These are phyloP conservation scores for Pyrenophora graminea DNA, from an alignment of 2,329 filamentous ascomycete species.

Conservation along the genomic window DNA sequence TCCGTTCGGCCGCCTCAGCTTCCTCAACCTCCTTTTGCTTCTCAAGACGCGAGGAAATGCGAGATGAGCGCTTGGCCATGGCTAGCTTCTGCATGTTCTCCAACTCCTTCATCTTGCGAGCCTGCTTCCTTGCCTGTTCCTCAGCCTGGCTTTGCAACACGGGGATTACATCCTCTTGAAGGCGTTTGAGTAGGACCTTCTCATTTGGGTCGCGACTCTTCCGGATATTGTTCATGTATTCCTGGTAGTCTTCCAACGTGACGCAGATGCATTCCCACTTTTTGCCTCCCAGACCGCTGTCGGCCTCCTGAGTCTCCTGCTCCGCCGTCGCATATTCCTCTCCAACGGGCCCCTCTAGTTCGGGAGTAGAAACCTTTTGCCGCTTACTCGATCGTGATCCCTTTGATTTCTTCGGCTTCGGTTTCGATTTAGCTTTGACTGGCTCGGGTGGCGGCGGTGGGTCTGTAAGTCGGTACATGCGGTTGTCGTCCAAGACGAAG, in stretches of 20 bases:
- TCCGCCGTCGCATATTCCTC: slow-evolving; percentile 32
- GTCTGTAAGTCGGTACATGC: slow-evolving; percentile 87
- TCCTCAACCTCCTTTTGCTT: slow-evolving; percentile 75
- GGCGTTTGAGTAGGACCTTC: slow-evolving; percentile 71
- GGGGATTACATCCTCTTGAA: slow-evolving; percentile 80
- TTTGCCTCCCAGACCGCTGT: slow-evolving; percentile 73
- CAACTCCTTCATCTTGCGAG: slow-evolving; percentile 78
- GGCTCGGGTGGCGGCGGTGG: slow-evolving; percentile 64
- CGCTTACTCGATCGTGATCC: slow-evolving; percentile 71
- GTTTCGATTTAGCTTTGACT: slow-evolving; percentile 56
- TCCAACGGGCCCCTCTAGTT: slow-evolving; percentile 48
- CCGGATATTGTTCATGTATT: slow-evolving; percentile 70
- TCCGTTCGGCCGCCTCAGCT: slow-evolving; percentile 70
- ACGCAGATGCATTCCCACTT: slow-evolving; percentile 92
- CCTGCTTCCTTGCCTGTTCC: slow-evolving; percentile 70
- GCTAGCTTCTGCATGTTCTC: slow-evolving; percentile 83
- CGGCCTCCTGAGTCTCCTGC: slow-evolving; percentile 44
- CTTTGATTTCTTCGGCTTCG: slow-evolving; percentile 62
- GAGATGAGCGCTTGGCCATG: slow-evolving; percentile 90
- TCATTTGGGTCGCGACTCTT: slow-evolving; percentile 85
- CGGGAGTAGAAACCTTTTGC: slow-evolving; percentile 61
- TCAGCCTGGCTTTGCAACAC: slow-evolving; percentile 78
- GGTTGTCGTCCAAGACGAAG: slow-evolving; percentile 90
- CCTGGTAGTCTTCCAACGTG: slow-evolving; percentile 74
- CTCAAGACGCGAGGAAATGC: slow-evolving; percentile 81